A percentile compares a stretch with the other conserved stretches of the same genome.
Evolutionary conservation across 495 filamentous ascomycete genomes (phyloP).

Genomic region (Bombardia bombarda): DNA sequence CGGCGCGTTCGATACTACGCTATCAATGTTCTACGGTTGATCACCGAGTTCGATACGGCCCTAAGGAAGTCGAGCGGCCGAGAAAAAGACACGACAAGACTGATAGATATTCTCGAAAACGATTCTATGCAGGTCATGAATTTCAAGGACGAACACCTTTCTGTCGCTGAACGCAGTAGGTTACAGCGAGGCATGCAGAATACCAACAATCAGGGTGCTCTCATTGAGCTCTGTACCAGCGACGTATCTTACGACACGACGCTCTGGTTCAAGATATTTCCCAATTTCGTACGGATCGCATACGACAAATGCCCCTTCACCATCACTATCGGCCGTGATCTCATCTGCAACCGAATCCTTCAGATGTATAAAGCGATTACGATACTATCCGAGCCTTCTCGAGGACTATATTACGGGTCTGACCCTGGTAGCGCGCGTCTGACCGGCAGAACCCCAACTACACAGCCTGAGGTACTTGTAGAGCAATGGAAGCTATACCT

Average conservation of each 20-base stretch:
- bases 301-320: constrained; percentile 87
- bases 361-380: constrained; percentile 85
- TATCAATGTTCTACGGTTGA: constrained; percentile 81
- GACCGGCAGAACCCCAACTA: constrained; percentile 52
- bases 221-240: constrained; percentile 92
- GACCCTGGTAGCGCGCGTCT: constrained; percentile 37
- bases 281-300: constrained; percentile 84
- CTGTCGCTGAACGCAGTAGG: constrained; percentile 85
- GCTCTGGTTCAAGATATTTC: constrained; percentile 96
- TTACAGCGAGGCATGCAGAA: constrained; percentile 84
- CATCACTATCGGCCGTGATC: constrained; percentile 79
- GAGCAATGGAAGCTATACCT: constrained; percentile 99
- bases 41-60: constrained; percentile 89
- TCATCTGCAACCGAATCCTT: constrained; percentile 82
- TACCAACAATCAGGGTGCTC: constrained; percentile 72
- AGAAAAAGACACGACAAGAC: constrained; percentile 55
- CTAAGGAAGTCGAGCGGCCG: constrained; percentile 53
- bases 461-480: constrained; percentile 78
- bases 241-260: constrained; percentile 92
- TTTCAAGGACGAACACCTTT: constrained; percentile 86
- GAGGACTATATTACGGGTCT: constrained; percentile 48
- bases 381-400: constrained; percentile 63
- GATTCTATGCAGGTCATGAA: constrained; percentile 83
- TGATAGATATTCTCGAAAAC: constrained; percentile 87
- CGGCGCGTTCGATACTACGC: constrained; percentile 81